phyloP scores from a whole-genome alignment of 352 stramenopile genomes.

The Pythium myriotylum region DNA sequence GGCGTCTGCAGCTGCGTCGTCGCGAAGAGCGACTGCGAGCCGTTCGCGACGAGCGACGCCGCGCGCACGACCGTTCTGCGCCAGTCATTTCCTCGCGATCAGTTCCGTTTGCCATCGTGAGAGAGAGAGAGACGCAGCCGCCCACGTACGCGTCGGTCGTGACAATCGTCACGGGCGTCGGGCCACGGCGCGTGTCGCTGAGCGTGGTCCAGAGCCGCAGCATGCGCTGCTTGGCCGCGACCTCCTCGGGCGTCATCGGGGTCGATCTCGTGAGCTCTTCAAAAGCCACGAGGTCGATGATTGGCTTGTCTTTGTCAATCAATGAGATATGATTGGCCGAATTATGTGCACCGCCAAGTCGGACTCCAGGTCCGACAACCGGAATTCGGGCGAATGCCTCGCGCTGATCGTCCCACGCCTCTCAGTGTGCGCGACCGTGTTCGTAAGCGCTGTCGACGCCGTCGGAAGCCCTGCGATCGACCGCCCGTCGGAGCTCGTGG shows the following conservation, averaged over 20 bases:
- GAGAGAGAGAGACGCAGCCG: no score
- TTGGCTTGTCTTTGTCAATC: neutral
- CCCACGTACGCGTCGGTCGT: conserved; percentile 55
- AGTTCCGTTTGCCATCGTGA: no score
- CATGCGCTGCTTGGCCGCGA: conserved; percentile 57
- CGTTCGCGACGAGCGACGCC: conserved; percentile 47
- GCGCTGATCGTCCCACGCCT: no score
- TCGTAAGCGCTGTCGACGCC: no score
- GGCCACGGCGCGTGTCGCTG: conserved; percentile 8
- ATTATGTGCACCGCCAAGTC: conserved; percentile 11
- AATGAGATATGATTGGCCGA: conserved; percentile 8
- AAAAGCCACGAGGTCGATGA: no score
- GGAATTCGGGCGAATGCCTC: no score
- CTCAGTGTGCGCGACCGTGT: neutral
- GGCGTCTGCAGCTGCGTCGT: conserved; percentile 58
- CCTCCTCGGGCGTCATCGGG: conserved; percentile 1
- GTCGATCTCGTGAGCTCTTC: no score
- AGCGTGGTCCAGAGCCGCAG: conserved; percentile 55
- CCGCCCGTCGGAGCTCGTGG: no score
- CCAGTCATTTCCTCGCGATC: no score
- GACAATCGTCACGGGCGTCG: conserved; percentile 40
- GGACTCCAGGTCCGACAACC: conserved; percentile 6
- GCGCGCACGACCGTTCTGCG: conserved; percentile 53
- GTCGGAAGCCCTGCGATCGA: no score
- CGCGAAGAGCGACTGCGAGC: conserved; percentile 67